Percentiles rank a stretch among this genome's conserved stretches.
These are phyloP conservation scores for Trypanosoma theileri DNA, from an alignment of 208 protist genomes.

Conservation along the genomic window DNA sequence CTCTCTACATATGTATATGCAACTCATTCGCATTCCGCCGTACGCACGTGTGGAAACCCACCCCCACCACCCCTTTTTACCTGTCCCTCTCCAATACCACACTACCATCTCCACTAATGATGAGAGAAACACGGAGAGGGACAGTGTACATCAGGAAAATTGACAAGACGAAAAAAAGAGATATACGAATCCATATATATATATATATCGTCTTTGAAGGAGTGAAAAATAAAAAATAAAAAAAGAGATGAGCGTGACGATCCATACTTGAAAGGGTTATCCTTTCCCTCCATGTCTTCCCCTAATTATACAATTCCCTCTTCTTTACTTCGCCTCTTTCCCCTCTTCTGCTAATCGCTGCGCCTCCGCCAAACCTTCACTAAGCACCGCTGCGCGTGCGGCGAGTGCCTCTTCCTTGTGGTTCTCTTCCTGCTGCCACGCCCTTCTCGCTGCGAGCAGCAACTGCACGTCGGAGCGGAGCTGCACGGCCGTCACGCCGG, in stretches of 20 bases:
- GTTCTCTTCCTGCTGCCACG: slow-evolving; percentile 31
- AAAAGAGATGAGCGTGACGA: not conserved
- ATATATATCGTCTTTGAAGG: not conserved
- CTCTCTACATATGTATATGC: too few species aligned
- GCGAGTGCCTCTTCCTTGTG: slow-evolving; percentile 44
- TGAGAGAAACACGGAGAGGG: too few species aligned
- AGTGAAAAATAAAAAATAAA: not conserved
- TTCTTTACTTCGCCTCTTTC: slow-evolving; percentile 18
- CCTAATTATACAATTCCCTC: not conserved
- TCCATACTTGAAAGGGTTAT: not conserved
- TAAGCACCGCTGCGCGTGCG: slow-evolving; percentile 34
- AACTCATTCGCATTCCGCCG: too few species aligned
- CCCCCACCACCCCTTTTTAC: too few species aligned
- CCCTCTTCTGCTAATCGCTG: slow-evolving; percentile 29
- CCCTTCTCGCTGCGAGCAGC: slow-evolving; percentile 30
- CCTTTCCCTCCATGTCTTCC: too few species aligned
- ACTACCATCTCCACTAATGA: too few species aligned
- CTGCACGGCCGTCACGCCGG: slow-evolving; percentile 42
- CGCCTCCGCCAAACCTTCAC: slow-evolving; percentile 36
- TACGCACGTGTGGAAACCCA: too few species aligned
- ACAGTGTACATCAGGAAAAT: too few species aligned
- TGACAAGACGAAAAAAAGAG: slow-evolving; percentile 3
- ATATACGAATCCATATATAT: slow-evolving; percentile 12
- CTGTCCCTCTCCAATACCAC: too few species aligned
- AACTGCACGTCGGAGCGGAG: slow-evolving; percentile 54